Conservation (phyloP, 257 asterid species). For the Petunia axillaris region DNA sequence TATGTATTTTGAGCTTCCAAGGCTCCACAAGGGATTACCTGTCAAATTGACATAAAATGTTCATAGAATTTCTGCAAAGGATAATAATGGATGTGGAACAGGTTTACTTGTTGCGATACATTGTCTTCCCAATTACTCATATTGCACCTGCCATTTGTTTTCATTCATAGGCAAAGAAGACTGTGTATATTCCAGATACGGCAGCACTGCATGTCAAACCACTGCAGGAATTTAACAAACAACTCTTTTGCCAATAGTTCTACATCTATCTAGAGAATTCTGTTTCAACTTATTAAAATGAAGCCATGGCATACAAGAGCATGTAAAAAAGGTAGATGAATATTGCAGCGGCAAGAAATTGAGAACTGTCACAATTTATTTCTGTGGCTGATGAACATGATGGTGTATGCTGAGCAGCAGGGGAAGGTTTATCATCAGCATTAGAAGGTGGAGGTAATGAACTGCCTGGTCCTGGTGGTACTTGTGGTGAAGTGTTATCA, state of each 20-base stretch:
- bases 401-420: background rate
- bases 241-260: background rate
- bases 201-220: too few relatives aligned
- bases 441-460: background rate
- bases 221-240: background rate
- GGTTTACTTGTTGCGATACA: background rate
- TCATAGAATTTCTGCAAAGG: background rate
- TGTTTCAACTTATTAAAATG: background rate
- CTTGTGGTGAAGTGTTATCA: slow-evolving; percentile 10
- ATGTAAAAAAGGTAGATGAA: too few relatives aligned
- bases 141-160: background rate
- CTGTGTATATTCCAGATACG: background rate
- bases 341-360: too few relatives aligned
- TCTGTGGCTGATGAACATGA: slow-evolving; percentile 15
- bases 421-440: slow-evolving; percentile 1
- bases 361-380: too few relatives aligned
- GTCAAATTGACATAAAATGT: background rate
- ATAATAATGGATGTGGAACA: background rate
- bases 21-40: background rate
- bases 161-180: background rate
- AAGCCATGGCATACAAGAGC: too few relatives aligned
- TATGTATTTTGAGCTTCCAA: too few relatives aligned
- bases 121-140: background rate
- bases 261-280: slow-evolving; percentile 9
- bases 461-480: slow-evolving; percentile 17